These are phyloP conservation scores for Dactylorhiza incarnata DNA, from an alignment of 106 monocot species.

Conservation along the genomic window DNA sequence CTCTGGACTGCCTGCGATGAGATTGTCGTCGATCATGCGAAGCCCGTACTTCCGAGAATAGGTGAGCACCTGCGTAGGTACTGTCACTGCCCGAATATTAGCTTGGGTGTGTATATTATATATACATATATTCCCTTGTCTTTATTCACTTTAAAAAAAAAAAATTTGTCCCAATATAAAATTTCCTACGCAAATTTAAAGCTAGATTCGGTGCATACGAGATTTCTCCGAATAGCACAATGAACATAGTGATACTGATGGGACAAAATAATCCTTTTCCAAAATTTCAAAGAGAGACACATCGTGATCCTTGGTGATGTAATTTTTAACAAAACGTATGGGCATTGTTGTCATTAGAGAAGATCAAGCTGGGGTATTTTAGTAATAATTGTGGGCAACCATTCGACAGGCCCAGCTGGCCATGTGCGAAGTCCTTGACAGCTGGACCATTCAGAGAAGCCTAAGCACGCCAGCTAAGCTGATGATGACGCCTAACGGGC, in stretches of 20 bases:
- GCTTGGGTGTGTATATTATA: too few species aligned
- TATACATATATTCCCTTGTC: too few species aligned
- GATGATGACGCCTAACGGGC: not conserved
- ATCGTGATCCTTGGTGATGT: not conserved
- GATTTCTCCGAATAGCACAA: conserved; percentile 18
- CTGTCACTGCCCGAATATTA: too few species aligned
- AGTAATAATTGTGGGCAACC: not conserved
- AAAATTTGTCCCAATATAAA: not conserved
- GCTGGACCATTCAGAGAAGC: conserved; percentile 55
- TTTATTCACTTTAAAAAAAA: too few species aligned
- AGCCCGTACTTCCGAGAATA: too few species aligned
- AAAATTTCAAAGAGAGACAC: too few species aligned
- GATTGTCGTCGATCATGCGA: too few species aligned
- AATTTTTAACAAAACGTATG: not conserved
- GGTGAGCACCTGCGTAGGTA: too few species aligned
- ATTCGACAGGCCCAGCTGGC: conserved; percentile 44
- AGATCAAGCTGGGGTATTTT: conserved; percentile 1
- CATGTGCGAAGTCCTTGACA: conserved; percentile 55
- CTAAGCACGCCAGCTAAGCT: conserved; percentile 45
- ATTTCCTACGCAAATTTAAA: conserved; percentile 15
- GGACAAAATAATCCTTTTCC: conserved; percentile 10
- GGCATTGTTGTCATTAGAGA: not conserved
- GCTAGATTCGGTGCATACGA: conserved; percentile 34
- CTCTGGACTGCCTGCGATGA: too few species aligned
- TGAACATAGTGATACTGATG: not conserved